phyloP scores from a whole-genome alignment of 2,329 filamentous ascomycete genomes.

The Aspergillus ustus region DNA sequence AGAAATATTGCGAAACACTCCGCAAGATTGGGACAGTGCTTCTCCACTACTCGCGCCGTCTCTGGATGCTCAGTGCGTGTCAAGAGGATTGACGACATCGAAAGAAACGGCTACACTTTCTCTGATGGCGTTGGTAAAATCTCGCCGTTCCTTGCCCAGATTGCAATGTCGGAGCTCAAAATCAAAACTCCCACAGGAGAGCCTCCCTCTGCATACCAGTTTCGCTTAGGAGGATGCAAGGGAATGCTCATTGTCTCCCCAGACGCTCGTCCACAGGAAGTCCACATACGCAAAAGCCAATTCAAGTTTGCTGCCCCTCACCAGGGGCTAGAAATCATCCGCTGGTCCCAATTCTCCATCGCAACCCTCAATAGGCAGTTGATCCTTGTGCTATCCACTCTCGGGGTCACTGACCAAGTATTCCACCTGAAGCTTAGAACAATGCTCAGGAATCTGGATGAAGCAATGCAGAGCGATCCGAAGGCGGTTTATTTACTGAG shows the following conservation, averaged over 20 bases:
- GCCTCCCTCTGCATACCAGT: slow-evolving; percentile 84
- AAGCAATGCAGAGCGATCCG: slow-evolving; percentile 68
- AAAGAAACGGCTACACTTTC: slow-evolving; percentile 72
- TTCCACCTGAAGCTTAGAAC: slow-evolving; percentile 70
- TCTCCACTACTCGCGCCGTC: slow-evolving; percentile 86
- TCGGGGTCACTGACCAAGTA: slow-evolving; percentile 70
- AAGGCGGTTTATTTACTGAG: slow-evolving; percentile 71
- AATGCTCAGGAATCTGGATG: slow-evolving; percentile 71
- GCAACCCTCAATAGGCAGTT: slow-evolving; percentile 89
- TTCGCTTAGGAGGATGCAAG: slow-evolving; percentile 90
- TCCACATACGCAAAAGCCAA: slow-evolving; percentile 83
- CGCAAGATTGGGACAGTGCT: slow-evolving; percentile 89
- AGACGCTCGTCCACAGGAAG: slow-evolving; percentile 66
- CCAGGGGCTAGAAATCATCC: slow-evolving; percentile 81
- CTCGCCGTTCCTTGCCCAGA: slow-evolving; percentile 74
- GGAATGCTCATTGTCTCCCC: slow-evolving; percentile 81
- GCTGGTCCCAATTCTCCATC: slow-evolving; percentile 73
- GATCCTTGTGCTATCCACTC: slow-evolving; percentile 78
- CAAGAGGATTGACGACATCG: slow-evolving; percentile 70
- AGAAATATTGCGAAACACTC: slow-evolving; percentile 85
- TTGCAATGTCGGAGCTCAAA: slow-evolving; percentile 73
- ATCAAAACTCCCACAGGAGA: slow-evolving; percentile 58
- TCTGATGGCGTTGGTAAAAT: slow-evolving; percentile 94
- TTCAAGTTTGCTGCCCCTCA: slow-evolving; percentile 78
- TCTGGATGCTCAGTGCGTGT: slow-evolving; percentile 63